Percentiles rank a stretch among this genome's conserved stretches.
Conservation (phyloP, 1,139 yeast species). For the Geotrichum klebahnii region DNA sequence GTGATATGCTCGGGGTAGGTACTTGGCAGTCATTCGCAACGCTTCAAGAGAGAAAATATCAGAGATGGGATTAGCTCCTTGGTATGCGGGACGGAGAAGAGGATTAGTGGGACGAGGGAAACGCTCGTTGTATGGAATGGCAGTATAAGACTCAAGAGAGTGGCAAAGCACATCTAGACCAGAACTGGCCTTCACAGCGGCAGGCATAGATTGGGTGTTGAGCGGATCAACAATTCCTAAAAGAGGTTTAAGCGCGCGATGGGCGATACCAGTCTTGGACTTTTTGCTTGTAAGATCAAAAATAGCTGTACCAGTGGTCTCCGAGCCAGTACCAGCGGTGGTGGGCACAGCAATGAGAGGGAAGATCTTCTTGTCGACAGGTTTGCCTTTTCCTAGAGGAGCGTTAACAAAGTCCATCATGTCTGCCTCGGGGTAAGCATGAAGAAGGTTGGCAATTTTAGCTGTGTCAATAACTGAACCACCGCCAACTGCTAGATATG, state of each 20-base stretch:
- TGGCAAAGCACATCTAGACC: constrained; percentile 48
- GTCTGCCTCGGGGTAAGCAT: constrained; percentile 41
- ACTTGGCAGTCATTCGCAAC: constrained; percentile 40
- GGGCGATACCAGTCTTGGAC: constrained; percentile 44
- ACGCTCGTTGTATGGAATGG: constrained; percentile 42
- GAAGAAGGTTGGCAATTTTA: constrained; percentile 42
- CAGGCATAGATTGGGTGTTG: constrained; percentile 44
- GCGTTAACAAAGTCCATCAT: constrained; percentile 44
- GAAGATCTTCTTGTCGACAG: constrained; percentile 36
- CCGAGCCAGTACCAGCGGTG: constrained; percentile 48
- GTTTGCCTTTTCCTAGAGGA: constrained; percentile 43
- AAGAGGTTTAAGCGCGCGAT: constrained; percentile 41
- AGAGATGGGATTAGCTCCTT: constrained; percentile 44
- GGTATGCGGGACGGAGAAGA: constrained; percentile 42
- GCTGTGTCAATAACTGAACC: constrained; percentile 45
- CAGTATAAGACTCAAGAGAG: constrained; percentile 45
- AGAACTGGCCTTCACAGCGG: constrained; percentile 43
- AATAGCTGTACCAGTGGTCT: constrained; percentile 46
- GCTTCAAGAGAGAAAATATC: constrained; percentile 43
- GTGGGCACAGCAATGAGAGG: constrained; percentile 46
- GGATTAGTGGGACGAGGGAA: constrained; percentile 42
- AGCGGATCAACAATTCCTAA: constrained; percentile 44
- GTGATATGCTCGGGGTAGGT: constrained; percentile 40
- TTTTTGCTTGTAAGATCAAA: constrained; percentile 38
- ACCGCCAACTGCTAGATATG: constrained; percentile 44